These are phyloP conservation scores for Anthracocystis panici-leucophaei DNA, from an alignment of 1,284 basidiomycete genomes.

Conservation along the genomic window DNA sequence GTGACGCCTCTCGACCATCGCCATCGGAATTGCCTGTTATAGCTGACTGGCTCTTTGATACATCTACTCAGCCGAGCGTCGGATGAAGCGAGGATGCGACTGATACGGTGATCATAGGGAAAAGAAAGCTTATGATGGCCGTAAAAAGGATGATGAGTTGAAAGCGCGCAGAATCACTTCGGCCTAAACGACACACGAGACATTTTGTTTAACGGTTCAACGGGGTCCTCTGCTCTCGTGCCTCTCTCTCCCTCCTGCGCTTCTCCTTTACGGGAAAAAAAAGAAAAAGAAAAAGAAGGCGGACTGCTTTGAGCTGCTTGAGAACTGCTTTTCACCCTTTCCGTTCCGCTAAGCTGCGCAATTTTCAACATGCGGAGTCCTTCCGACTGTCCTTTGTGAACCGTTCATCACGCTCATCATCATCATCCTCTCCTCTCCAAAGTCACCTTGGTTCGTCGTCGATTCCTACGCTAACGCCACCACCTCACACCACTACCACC, in stretches of 20 bases:
- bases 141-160: not conserved
- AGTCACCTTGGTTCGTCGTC: not conserved
- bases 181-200: not conserved
- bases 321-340: not conserved
- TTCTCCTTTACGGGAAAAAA: not conserved
- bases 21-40: not conserved
- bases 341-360: conserved; percentile 6
- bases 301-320: not conserved
- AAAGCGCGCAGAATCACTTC: conserved; percentile 4
- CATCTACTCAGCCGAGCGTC: not conserved
- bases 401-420: conserved; percentile 12
- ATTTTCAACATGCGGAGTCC: conserved; percentile 8
- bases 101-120: not conserved
- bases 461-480: not conserved
- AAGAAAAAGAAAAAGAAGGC: not conserved
- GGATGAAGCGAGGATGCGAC: not conserved
- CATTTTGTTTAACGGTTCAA: not conserved
- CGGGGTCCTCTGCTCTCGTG: no score
- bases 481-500: not conserved
- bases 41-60: not conserved
- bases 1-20: conserved; percentile 1
- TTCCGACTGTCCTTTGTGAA: conserved; percentile 13
- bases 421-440: not conserved
- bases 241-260: no score
- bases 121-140: not conserved